These are phyloP conservation scores for Lupinus albus DNA, from an alignment of 306 rosid species.

Conservation along the genomic window DNA sequence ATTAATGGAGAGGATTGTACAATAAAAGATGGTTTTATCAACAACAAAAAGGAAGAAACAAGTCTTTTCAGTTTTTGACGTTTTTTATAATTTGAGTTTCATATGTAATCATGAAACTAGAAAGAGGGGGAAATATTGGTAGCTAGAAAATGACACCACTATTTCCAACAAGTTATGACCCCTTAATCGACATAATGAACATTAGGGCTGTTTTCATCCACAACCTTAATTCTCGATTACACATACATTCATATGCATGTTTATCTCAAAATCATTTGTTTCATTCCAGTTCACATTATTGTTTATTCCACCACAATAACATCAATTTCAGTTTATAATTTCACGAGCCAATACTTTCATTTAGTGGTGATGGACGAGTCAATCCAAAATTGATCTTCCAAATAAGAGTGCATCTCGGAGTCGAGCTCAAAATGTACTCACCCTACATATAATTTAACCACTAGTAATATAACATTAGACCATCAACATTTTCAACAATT, in stretches of 20 bases:
- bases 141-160: constrained; percentile 34
- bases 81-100: neutral
- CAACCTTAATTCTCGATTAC: constrained; percentile 12
- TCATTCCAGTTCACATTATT: constrained; percentile 6
- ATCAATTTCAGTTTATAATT: neutral
- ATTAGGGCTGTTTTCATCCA: neutral
- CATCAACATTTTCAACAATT: too few relatives aligned
- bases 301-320: constrained; percentile 3
- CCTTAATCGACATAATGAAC: neutral
- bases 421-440: too few relatives aligned
- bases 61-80: neutral
- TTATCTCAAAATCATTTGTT: neutral
- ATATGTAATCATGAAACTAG: neutral
- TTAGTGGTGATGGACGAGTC: too few relatives aligned
- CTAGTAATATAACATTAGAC: too few relatives aligned
- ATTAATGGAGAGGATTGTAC: too few relatives aligned
- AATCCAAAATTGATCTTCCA: too few relatives aligned
- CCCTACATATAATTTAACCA: too few relatives aligned
- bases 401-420: too few relatives aligned
- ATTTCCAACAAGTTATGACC: constrained; percentile 4
- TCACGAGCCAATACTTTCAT: neutral
- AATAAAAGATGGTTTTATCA: too few relatives aligned
- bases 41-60: too few relatives aligned
- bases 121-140: neutral
- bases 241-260: neutral